Percentiles rank a stretch among this genome's conserved stretches.
Conservation (phyloP, 352 stramenopile species). For the Hyaloperonospora brassicae region DNA sequence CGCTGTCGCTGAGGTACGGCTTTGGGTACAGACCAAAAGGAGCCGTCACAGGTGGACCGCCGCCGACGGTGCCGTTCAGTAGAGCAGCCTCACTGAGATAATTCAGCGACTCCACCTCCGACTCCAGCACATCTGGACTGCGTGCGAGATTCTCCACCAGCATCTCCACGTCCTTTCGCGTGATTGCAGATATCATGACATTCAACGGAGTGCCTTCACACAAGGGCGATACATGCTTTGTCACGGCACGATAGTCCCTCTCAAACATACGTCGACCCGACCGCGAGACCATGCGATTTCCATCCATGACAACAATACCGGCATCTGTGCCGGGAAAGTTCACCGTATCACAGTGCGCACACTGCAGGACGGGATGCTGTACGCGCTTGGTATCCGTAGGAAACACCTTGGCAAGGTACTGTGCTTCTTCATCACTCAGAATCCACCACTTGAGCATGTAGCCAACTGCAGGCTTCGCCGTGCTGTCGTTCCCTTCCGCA, state of each 20-base stretch:
- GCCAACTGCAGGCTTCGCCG: conserved; percentile 6
- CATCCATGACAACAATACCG: conserved; percentile 62
- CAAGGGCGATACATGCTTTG: conserved; percentile 64
- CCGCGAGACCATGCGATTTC: conserved; percentile 59
- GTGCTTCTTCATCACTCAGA: conserved; percentile 55
- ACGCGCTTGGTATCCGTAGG: conserved; percentile 34
- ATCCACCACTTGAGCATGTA: conserved; percentile 60
- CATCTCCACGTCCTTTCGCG: conserved; percentile 37
- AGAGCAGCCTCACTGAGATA: conserved; percentile 45
- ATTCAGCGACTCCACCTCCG: conserved; percentile 49
- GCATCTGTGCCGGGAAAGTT: conserved; percentile 73
- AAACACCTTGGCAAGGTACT: conserved; percentile 61
- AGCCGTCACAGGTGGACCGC: conserved; percentile 33
- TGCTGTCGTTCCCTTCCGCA: conserved; percentile 5
- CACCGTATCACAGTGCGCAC: conserved; percentile 63
- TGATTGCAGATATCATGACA: conserved; percentile 36
- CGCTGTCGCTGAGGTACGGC: conserved; percentile 16
- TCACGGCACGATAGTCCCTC: conserved; percentile 69
- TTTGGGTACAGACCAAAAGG: conserved; percentile 52
- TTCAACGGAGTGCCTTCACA: conserved; percentile 65
- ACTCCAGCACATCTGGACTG: conserved; percentile 60
- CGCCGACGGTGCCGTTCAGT: conserved; percentile 17
- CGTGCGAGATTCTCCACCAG: conserved; percentile 34
- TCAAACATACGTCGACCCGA: conserved; percentile 69
- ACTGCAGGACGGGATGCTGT: conserved; percentile 60